Evolutionary conservation across 805 yeast genomes (phyloP).

Genomic region (Wickerhamomyces tratensis): DNA sequence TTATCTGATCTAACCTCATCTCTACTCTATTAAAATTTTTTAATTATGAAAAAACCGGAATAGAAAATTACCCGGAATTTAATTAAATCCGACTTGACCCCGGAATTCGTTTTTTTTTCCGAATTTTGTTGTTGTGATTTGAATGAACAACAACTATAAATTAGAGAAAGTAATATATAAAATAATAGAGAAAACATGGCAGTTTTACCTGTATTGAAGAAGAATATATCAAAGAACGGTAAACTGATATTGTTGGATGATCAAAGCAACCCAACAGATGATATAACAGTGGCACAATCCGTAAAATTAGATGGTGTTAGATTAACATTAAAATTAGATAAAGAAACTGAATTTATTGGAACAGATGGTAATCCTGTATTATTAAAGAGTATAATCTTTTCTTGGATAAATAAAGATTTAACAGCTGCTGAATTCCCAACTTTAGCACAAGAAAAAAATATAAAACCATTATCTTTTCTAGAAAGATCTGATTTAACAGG

Average conservation of each 20-base stretch:
- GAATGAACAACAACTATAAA: no score
- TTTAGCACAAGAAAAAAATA: slow-evolving; percentile 52
- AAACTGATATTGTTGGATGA: slow-evolving; percentile 14
- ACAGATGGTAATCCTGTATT: slow-evolving; percentile 35
- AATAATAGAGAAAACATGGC: background rate
- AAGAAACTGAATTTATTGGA: slow-evolving; percentile 44
- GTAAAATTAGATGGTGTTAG: slow-evolving; percentile 18
- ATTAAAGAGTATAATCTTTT: slow-evolving; percentile 56
- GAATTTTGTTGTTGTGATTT: no score
- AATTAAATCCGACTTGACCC: no score
- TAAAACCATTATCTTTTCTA: slow-evolving; percentile 68
- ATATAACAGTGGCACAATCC: slow-evolving; percentile 25
- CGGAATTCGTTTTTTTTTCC: no score
- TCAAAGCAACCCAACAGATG: slow-evolving; percentile 19
- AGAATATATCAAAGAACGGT: slow-evolving; percentile 18
- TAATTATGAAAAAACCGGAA: no score
- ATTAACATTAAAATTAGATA: slow-evolving; percentile 26
- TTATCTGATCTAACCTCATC: no score
- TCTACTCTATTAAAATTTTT: no score
- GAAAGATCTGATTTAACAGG: slow-evolving; percentile 78
- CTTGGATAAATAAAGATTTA: slow-evolving; percentile 69
- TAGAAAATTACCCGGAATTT: no score
- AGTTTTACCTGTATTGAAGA: slow-evolving; percentile 12
- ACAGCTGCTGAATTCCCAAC: slow-evolving; percentile 76
- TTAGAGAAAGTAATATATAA: background rate